These are phyloP conservation scores for Malus sylvestris DNA, from an alignment of 306 rosid species.

Conservation along the genomic window DNA sequence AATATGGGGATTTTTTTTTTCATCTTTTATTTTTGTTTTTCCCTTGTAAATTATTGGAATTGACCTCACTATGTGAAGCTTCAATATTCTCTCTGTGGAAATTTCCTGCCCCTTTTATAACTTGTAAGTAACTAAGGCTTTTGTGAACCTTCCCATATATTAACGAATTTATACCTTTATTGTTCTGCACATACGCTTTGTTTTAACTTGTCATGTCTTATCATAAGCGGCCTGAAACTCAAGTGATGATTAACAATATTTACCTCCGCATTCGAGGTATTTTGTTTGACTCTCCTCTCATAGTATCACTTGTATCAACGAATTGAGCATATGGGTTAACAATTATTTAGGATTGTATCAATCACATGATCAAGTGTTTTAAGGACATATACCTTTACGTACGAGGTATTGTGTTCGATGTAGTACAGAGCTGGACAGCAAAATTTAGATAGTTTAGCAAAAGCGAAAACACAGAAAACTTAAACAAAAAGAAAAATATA, in stretches of 20 bases:
- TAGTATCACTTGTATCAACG: too few relatives aligned
- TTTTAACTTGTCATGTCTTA: not conserved
- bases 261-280: not conserved
- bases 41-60: constrained; percentile 57
- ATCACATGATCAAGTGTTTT: too few relatives aligned
- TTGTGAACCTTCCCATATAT: constrained; percentile 26
- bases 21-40: not conserved
- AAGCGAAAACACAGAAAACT: too few relatives aligned
- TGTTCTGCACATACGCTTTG: not conserved
- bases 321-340: not conserved
- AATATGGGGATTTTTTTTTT: constrained; percentile 13
- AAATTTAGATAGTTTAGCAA: too few relatives aligned
- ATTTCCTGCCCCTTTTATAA: constrained; percentile 26
- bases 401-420: too few relatives aligned
- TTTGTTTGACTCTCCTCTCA: not conserved
- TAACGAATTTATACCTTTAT: constrained; percentile 35
- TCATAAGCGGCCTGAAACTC: not conserved
- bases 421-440: too few relatives aligned
- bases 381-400: too few relatives aligned
- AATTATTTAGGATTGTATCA: too few relatives aligned
- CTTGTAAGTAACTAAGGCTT: constrained; percentile 38
- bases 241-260: too few relatives aligned
- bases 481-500: too few relatives aligned
- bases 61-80: constrained; percentile 47
- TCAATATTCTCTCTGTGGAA: constrained; percentile 38